Evolutionary conservation across 2,329 filamentous ascomycete genomes (phyloP).

Genomic region (Reticulascus tulasneorum): DNA sequence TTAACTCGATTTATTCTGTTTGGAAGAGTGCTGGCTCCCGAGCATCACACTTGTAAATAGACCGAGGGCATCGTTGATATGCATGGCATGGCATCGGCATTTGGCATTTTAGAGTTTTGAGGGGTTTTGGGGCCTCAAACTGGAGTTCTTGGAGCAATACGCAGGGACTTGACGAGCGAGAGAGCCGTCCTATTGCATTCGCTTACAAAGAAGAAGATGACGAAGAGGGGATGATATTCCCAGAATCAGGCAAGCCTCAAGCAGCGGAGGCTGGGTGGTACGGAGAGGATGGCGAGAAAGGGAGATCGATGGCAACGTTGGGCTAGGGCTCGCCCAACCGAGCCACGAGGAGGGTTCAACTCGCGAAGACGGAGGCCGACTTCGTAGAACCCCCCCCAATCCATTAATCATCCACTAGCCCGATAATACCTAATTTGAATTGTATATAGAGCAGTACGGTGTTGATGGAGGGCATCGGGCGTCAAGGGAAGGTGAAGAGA

Average conservation of each 20-base stretch:
- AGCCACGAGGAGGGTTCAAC: constrained; percentile 8
- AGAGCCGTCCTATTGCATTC: constrained; percentile 31
- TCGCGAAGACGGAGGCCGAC: constrained; percentile 8
- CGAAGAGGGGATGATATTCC: constrained; percentile 11
- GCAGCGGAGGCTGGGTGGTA: constrained; percentile 10
- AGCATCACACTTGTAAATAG: constrained; percentile 41
- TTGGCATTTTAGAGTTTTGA: constrained; percentile 43
- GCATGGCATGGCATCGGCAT: constrained; percentile 44
- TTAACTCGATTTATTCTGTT: constrained; percentile 14
- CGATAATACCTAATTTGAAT: constrained; percentile 26
- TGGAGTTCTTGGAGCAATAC: constrained; percentile 44
- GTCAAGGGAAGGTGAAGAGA: too few species aligned
- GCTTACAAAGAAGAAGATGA: constrained; percentile 32
- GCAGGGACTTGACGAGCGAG: constrained; percentile 24
- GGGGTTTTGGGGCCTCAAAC: constrained; percentile 30
- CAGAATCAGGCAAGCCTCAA: constrained; percentile 9
- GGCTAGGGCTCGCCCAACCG: constrained; percentile 10
- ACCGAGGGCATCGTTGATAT: constrained; percentile 45
- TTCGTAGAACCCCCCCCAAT: constrained; percentile 10
- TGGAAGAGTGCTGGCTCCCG: constrained; percentile 26
- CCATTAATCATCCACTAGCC: constrained; percentile 12
- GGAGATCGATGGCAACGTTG: constrained; percentile 8
- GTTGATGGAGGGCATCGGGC: too few species aligned
- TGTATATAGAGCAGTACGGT: constrained; percentile 23
- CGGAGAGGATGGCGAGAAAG: constrained; percentile 16